A percentile compares a stretch with the other conserved stretches of the same genome.
phyloP scores from a whole-genome alignment of 495 filamentous ascomycete genomes.

The Mycothermus thermophilus region DNA sequence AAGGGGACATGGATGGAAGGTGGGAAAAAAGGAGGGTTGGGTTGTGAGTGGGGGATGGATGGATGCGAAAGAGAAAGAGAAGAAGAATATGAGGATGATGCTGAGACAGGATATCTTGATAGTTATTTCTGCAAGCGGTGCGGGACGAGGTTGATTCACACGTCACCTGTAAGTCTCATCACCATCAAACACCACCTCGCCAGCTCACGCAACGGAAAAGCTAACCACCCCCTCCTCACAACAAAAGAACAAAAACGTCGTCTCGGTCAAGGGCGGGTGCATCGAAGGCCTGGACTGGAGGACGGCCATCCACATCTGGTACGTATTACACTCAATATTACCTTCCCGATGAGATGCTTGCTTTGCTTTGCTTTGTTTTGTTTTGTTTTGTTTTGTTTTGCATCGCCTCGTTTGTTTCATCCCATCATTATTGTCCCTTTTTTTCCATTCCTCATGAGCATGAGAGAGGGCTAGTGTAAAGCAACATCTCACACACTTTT shows the following conservation, averaged over 20 bases:
- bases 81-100: not conserved
- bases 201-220: not conserved
- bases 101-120: not conserved
- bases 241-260: constrained; percentile 33
- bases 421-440: no score
- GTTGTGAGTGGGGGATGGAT: no score
- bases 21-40: not conserved
- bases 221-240: no score
- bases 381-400: no score
- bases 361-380: no score
- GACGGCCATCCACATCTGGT: constrained; percentile 44
- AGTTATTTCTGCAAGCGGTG: constrained; percentile 48
- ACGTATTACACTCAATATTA: no score
- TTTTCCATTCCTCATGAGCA: no score
- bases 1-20: no score
- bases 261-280: constrained; percentile 49
- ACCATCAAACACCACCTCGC: not conserved
- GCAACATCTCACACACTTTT: no score
- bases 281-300: constrained; percentile 44
- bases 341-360: no score
- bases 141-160: constrained; percentile 45
- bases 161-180: constrained; percentile 26
- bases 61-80: not conserved
- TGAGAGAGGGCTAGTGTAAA: no score
- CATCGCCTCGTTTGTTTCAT: no score